These are phyloP conservation scores for Orbilia javanica DNA, from an alignment of 2,329 filamentous ascomycete genomes.

Conservation along the genomic window DNA sequence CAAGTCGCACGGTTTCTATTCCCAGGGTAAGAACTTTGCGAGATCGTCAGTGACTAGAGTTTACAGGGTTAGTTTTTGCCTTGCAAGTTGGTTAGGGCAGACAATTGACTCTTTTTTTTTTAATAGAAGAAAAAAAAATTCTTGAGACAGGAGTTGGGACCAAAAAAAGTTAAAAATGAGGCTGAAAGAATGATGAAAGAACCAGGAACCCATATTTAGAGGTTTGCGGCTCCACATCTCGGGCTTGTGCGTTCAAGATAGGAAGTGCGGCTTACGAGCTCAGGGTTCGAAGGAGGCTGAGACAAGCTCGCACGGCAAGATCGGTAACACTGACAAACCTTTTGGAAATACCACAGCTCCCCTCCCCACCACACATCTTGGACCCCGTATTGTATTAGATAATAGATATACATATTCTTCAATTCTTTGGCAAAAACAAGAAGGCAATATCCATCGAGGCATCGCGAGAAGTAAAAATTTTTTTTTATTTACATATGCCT, in stretches of 20 bases:
- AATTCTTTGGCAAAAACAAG: too few species aligned
- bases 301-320: neutral
- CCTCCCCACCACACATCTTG: neutral
- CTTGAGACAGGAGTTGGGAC: too few species aligned
- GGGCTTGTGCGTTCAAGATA: neutral
- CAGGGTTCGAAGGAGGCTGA: slow-evolving; percentile 2
- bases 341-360: neutral
- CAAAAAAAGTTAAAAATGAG: neutral
- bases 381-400: neutral
- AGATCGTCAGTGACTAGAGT: neutral
- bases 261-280: neutral
- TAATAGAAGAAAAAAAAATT: too few species aligned
- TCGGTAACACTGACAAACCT: neutral
- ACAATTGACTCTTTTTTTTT: too few species aligned
- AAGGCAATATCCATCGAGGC: too few species aligned
- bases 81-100: too few species aligned
- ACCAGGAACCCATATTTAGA: slow-evolving; percentile 7
- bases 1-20: neutral
- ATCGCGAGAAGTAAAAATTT: too few species aligned
- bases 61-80: neutral
- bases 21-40: neutral
- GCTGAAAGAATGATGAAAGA: neutral
- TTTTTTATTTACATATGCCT: too few species aligned
- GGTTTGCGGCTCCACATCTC: slow-evolving; percentile 3
- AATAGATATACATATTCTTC: too few species aligned